Evolutionary conservation across 768 basidiomycete species (phyloP).

Genomic region (Boletellus ananiceps): DNA sequence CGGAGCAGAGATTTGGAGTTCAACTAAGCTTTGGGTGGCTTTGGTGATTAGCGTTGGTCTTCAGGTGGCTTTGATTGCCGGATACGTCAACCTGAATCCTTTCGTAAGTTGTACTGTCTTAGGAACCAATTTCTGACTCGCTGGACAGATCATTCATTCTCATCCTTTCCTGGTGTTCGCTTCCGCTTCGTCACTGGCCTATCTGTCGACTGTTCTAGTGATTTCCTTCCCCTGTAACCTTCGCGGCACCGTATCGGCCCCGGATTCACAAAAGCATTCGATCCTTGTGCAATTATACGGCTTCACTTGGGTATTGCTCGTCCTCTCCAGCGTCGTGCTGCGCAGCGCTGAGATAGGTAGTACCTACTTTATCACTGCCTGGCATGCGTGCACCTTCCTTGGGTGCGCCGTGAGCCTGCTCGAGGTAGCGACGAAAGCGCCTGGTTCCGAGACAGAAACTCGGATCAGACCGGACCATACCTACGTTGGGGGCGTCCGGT

Average conservation of each 20-base stretch:
- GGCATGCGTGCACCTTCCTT: slow-evolving; percentile 45
- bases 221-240: slow-evolving; percentile 35
- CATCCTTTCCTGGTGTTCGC: slow-evolving; percentile 47
- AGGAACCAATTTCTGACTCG: neutral
- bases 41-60: slow-evolving; percentile 41
- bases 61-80: slow-evolving; percentile 45
- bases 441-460: slow-evolving; percentile 7
- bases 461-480: slow-evolving; percentile 2
- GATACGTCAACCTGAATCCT: slow-evolving; percentile 55
- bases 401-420: slow-evolving; percentile 37
- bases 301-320: slow-evolving; percentile 56
- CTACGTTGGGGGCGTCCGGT: slow-evolving; percentile 19
- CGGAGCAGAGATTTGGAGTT: slow-evolving; percentile 39
- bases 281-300: slow-evolving; percentile 51
- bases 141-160: slow-evolving; percentile 56
- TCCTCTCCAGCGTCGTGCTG: slow-evolving; percentile 45
- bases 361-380: slow-evolving; percentile 53
- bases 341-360: slow-evolving; percentile 43
- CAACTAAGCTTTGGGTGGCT: slow-evolving; percentile 61
- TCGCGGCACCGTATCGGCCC: slow-evolving; percentile 15
- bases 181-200: slow-evolving; percentile 47
- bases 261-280: slow-evolving; percentile 46
- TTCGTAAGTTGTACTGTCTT: slow-evolving; percentile 42
- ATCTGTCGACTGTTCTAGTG: slow-evolving; percentile 42
- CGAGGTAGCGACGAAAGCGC: slow-evolving; percentile 31